phyloP scores from a whole-genome alignment of 1,139 yeast species.

The Wickerhamomyces sp. region DNA sequence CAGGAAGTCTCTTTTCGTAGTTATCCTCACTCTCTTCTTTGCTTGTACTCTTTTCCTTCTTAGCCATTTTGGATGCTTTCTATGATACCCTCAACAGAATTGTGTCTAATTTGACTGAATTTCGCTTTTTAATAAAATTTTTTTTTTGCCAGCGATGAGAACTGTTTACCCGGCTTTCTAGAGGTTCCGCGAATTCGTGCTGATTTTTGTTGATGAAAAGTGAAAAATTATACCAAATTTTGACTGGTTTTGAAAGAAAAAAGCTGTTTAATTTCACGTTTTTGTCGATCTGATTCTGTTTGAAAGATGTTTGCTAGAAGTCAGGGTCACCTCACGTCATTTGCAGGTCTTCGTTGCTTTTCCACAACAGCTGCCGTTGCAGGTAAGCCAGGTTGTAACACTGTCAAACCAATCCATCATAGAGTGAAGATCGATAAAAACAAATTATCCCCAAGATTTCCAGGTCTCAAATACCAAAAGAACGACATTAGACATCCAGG shows the following conservation, averaged over 20 bases:
- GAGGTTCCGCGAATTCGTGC: neutral
- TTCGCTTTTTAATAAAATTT: neutral
- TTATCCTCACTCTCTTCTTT: conserved; percentile 59
- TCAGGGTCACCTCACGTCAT: neutral
- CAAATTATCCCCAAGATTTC: conserved; percentile 62
- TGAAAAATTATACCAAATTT: neutral
- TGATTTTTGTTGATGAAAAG: neutral
- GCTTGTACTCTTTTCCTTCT: conserved; percentile 36
- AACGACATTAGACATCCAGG: conserved; percentile 75
- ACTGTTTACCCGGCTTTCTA: conserved; percentile 1
- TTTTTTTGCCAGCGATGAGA: neutral
- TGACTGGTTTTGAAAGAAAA: neutral
- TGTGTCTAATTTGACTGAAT: neutral
- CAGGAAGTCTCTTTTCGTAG: conserved; percentile 88
- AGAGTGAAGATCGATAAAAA: conserved; percentile 69
- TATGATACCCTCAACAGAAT: neutral
- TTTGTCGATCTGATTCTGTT: neutral
- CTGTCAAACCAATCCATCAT: conserved; percentile 91
- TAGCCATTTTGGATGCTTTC: conserved; percentile 39
- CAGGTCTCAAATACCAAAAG: conserved; percentile 60
- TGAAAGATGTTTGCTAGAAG: neutral
- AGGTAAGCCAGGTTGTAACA: conserved; percentile 66
- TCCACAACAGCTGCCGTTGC: conserved; percentile 22
- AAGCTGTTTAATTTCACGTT: neutral
- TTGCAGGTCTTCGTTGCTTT: conserved; percentile 12